Evolutionary conservation across 441 rosid species (phyloP), one percentile per base, ranked within the genome.

Genomic region (Gossypium aridum): DNA sequence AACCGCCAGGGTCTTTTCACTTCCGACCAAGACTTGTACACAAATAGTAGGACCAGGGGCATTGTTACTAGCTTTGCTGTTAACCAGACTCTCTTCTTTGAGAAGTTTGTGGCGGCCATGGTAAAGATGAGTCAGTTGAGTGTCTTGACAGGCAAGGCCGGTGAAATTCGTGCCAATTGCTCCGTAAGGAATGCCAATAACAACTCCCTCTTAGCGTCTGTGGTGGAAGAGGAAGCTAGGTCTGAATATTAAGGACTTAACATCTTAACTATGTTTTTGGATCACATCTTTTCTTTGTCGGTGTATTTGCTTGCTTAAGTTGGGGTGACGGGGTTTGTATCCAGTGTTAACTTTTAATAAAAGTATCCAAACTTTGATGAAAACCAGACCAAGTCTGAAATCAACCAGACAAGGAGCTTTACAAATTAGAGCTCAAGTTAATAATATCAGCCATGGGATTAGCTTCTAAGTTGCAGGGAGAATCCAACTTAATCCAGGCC

Each of bases 1-100:
- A 37, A 37, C 80, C 88, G 97, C 10, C 88, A 90, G 70, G 99
- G 97, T 0, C 71, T 92, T 31, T 91, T 94, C 78, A 90, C 94
- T 0, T 94, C 98, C 0, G 99, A 92, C 83, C 99, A 92, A 59
- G 98, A 92, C 47, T 54, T 94, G 72, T 94, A 88, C 83, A 78
- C 80, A 3, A 85, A 92, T 57, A 67, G 55, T 37, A 79, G 86
- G 72, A 94, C 98, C 0, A 85, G 84, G 81, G 80, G 63, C 14
- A 86, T 90, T 1, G 99, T 92, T 7, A 84, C 45, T 37, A 37
- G 45, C 45, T 37, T 37, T 37, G 10, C 12, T 37, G 45, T 37
- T 37, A 37, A 37, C 76, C 72, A 91, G 76, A 16, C 73, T 0
- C 31, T 89, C 74, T 94, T 94, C 82, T 94, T 88, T 1, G 90